Base-by-base conservation (phyloP, 2,329 filamentous ascomycete species). In the Xylariaceae sp. region DNA sequence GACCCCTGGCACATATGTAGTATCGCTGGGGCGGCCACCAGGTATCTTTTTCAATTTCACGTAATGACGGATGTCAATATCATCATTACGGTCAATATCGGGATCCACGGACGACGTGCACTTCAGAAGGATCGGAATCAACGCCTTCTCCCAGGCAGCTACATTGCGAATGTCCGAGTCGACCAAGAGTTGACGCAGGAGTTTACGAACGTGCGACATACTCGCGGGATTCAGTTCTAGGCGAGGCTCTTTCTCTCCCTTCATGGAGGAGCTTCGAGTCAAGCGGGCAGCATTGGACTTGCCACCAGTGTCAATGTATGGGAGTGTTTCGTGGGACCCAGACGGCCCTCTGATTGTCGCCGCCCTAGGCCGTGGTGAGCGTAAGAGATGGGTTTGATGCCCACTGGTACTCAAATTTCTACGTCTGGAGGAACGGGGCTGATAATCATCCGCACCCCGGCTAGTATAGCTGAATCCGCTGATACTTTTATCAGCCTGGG, bases 1-100 rank as follows among this genome's bases (percentile, higher is more conserved):
- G 7, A 99, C 88, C 0, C 94, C 95, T 8, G 94, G 96, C 13
- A 97, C 88, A 73, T 99, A 99, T n/a, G 88, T 87, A 5, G 93
- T 97, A 74, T 99, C 93, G 23, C 90, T 87, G 15, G 93, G 92
- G 64, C 84, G 88, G 13, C 92, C 93, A 13, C 94, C 93, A 0
- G 92, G 90, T 10, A 99, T 94, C 71, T 95, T 96, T 73, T 99
- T 99, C 35, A 99, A 77, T 72, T 99, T 99, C 63, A 99, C 91
- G 70, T 97, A 99, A 72, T 97, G 92, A 2, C 94, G 85, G 61
- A 99, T 94, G 72, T 99, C 94, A 81, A 99, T 97, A 70, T 94
- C 90, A 72, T 99, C 94, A 34, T 92, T 92, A 57, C 85, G 84
- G 58, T 92, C 88, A 50, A 97, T 90, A 72, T 97, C 90, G 1